These are phyloP conservation scores for Trichoderma citrinoviride DNA, from an alignment of 2,329 filamentous ascomycete species.

Conservation along the genomic window DNA sequence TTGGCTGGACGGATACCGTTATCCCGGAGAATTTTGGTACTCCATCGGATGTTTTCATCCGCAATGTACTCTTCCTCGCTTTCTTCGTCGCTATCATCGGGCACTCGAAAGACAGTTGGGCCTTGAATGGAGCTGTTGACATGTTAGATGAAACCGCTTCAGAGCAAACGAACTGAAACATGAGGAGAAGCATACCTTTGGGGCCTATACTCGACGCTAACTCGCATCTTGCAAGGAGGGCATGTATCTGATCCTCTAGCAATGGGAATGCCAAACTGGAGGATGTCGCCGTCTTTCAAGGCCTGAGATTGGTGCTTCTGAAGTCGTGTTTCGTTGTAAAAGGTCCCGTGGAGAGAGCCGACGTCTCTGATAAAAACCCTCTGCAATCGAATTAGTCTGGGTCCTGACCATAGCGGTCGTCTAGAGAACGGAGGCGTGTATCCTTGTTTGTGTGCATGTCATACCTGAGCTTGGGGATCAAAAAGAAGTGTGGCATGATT, in stretches of 20 bases:
- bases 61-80: constrained; percentile 31
- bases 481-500: constrained; percentile 58
- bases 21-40: constrained; percentile 29
- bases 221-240: constrained; percentile 39
- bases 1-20: constrained; percentile 33
- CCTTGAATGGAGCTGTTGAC: constrained; percentile 29
- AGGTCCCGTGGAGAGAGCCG: constrained; percentile 55
- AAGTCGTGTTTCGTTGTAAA: constrained; percentile 38
- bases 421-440: not conserved
- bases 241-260: constrained; percentile 37
- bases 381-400: constrained; percentile 36
- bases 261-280: constrained; percentile 39
- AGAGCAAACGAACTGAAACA: not conserved
- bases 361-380: constrained; percentile 45
- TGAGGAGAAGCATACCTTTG: constrained; percentile 24
- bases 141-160: constrained; percentile 22
- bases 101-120: constrained; percentile 41
- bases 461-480: constrained; percentile 45
- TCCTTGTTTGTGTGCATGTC: constrained; percentile 9
- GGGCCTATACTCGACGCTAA: constrained; percentile 33
- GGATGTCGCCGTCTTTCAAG: constrained; percentile 32
- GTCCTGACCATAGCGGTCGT: not conserved
- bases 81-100: constrained; percentile 40
- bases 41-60: constrained; percentile 26
- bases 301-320: constrained; percentile 20